These are phyloP conservation scores for Penicillium sp. DNA, from an alignment of 2,329 filamentous ascomycete species.

Conservation along the genomic window DNA sequence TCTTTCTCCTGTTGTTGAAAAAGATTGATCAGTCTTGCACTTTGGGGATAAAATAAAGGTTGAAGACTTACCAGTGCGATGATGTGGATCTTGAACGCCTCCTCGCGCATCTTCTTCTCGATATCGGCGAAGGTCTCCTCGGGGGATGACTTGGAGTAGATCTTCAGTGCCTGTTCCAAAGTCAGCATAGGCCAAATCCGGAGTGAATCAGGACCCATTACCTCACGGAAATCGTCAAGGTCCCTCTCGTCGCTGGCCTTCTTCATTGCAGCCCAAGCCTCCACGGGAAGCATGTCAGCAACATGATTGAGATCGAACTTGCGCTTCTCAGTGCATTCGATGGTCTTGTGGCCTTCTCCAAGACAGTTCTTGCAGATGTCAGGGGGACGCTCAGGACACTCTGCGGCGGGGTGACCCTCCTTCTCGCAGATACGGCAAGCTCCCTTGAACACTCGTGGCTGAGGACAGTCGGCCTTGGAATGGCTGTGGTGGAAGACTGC, in stretches of 20 bases:
- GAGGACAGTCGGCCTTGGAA: constrained; percentile 41
- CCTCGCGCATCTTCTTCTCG: constrained; percentile 53
- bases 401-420: constrained; percentile 47
- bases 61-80: constrained; percentile 49
- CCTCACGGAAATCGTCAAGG: constrained; percentile 53
- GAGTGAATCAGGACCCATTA: constrained; percentile 20
- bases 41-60: neutral
- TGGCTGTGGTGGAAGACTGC: constrained; percentile 8
- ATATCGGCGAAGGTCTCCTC: constrained; percentile 51
- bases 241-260: constrained; percentile 52
- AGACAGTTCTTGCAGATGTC: constrained; percentile 51
- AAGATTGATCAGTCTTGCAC: constrained; percentile 5
- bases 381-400: constrained; percentile 48
- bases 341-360: constrained; percentile 47
- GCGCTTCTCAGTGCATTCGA: constrained; percentile 49
- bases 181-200: constrained; percentile 7
- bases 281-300: constrained; percentile 49
- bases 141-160: constrained; percentile 54
- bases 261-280: constrained; percentile 55
- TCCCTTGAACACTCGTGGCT: constrained; percentile 51
- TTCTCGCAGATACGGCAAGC: constrained; percentile 49
- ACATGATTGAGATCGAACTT: constrained; percentile 47
- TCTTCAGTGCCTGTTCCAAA: constrained; percentile 44
- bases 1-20: constrained; percentile 41
- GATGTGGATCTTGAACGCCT: constrained; percentile 52